Conservation (phyloP, 768 basidiomycete species). For the Lyophyllum atratum region DNA sequence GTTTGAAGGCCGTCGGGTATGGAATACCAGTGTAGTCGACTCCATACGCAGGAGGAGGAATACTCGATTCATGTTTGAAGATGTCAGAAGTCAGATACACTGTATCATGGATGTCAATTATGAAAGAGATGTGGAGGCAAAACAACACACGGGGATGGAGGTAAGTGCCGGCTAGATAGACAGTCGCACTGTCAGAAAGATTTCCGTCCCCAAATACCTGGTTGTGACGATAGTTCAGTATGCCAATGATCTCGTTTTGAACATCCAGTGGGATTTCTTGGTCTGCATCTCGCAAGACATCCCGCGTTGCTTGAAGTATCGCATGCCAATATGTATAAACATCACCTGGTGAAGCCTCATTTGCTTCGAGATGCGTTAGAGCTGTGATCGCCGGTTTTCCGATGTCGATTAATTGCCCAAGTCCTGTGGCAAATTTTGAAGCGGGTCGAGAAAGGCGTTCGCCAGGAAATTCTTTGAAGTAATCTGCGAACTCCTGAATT, state of each 20-base stretch:
- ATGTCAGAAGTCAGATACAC: conserved; percentile 17
- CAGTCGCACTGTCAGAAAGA: conserved; percentile 12
- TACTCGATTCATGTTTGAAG: conserved; percentile 1
- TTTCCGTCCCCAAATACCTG: conserved; percentile 23
- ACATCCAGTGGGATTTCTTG: conserved; percentile 16
- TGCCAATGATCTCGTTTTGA: conserved; percentile 16
- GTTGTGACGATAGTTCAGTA: conserved; percentile 22
- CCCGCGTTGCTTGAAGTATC: conserved; percentile 15
- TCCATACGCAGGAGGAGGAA: not conserved
- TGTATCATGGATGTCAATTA: not conserved
- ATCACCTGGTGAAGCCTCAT: conserved; percentile 27
- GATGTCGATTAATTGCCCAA: conserved; percentile 7
- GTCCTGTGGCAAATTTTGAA: conserved; percentile 10
- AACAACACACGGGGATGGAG: conserved; percentile 24
- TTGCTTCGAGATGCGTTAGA: conserved; percentile 29
- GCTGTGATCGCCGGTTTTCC: conserved; percentile 17
- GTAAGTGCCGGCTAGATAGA: conserved; percentile 24
- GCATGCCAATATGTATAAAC: conserved; percentile 33
- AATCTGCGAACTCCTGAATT: not conserved
- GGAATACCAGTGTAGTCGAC: not conserved
- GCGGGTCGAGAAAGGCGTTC: not conserved
- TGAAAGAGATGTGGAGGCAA: not conserved
- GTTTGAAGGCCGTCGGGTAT: conserved; percentile 1
- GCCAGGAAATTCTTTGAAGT: not conserved
- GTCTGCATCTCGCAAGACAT: conserved; percentile 6